These are phyloP conservation scores for Cercophora samala DNA, from an alignment of 495 filamentous ascomycete genomes.

Conservation along the genomic window DNA sequence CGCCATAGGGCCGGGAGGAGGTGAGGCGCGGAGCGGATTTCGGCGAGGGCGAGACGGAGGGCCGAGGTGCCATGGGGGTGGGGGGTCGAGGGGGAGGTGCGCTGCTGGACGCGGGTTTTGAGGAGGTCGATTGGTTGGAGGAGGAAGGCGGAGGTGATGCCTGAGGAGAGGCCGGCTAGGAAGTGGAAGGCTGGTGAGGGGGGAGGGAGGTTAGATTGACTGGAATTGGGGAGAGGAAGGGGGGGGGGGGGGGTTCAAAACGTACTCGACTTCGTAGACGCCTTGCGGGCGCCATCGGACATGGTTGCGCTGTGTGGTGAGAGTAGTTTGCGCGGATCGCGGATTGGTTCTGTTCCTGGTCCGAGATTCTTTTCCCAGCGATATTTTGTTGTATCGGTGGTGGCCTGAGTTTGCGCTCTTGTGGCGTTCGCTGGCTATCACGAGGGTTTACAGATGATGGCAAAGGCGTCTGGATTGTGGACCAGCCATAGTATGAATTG, in stretches of 20 bases:
- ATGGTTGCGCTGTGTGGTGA: conserved; percentile 26
- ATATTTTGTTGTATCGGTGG: not conserved
- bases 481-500: conserved; percentile 14
- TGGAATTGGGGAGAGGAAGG: not conserved
- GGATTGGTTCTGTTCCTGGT: not conserved
- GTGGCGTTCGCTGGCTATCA: not conserved
- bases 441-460: not conserved
- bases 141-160: conserved; percentile 79
- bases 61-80: conserved; percentile 38
- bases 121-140: conserved; percentile 95
- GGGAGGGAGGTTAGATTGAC: not conserved
- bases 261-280: conserved; percentile 36
- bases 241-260: not conserved
- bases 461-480: conserved; percentile 8
- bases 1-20: conserved; percentile 80
- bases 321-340: not conserved
- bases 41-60: conserved; percentile 65
- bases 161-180: conserved; percentile 80
- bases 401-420: not conserved
- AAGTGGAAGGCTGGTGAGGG: conserved; percentile 72
- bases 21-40: conserved; percentile 57
- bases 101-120: conserved; percentile 91
- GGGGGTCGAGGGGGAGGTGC: conserved; percentile 50
- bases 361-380: not conserved
- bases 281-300: conserved; percentile 37